Base-by-base conservation (phyloP, 345 rosid species). In the Litchi chinensis region DNA sequence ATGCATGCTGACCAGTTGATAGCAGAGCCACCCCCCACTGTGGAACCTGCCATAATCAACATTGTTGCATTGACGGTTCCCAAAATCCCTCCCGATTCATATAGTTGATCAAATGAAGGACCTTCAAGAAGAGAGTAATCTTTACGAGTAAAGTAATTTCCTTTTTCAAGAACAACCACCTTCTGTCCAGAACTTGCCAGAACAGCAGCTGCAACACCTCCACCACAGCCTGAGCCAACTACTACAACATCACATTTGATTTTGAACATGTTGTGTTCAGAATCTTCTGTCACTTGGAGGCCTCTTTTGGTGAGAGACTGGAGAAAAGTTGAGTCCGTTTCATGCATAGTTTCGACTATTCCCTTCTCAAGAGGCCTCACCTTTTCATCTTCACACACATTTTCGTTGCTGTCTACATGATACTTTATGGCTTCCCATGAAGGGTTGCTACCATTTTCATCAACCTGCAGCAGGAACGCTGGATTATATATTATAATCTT, bases 221-320 rank as follows among this genome's bases (percentile, higher is more conserved):
- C 99, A 2, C 99, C 99, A 15, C 97, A 89, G 26, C 99, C 99
- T 1, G 98, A 93, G 10, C 99, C 98, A 6, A 96, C 83, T 5
- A 96, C 76, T 0, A 91, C 90, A 7, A 67, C 97, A 69, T 96
- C 99, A 32, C 98, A 96, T 77, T 90, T 88, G 83, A 96, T 86
- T 73, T 46, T 90, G 79, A 70, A 83, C 12, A 76, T 52, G 3
- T 85, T 81, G 0, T 78, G 73, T 37, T 78, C 13, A 0, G 79
- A 19, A 68, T 88, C 91, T 3, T 65, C 71, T 0, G 79, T 67
- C 11, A 81, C 90, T 71, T 80, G 41, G 39, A 95, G 90, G 77
- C 97, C 97, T 83, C 92, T 91, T 39, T 83, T 76, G 40, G 75
- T 46, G 43, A 95, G 90, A 22, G 93, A 83, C 18, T 79, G 83